Percentiles rank a stretch among this genome's conserved stretches.
phyloP scores from a whole-genome alignment of 2,329 filamentous ascomycete genomes.

The Colletotrichum gloeosporioides region DNA sequence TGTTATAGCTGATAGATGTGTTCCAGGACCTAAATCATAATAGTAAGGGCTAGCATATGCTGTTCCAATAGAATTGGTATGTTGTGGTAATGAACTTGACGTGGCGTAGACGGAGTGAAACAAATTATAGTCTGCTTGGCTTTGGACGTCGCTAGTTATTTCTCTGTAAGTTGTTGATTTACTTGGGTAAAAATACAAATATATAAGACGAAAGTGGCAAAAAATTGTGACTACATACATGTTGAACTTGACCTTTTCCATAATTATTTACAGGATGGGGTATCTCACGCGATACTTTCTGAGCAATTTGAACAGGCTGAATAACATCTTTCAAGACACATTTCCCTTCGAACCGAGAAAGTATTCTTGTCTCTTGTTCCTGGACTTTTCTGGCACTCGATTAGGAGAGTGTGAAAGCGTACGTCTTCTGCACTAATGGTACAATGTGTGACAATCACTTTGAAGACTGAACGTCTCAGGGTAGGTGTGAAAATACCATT shows the following conservation, averaged over 20 bases:
- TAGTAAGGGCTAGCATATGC: not conserved
- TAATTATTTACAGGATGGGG: not conserved
- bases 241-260: not conserved
- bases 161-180: not conserved
- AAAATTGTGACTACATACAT: not conserved
- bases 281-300: not conserved
- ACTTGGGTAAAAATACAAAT: not conserved
- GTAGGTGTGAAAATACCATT: not conserved
- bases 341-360: not conserved
- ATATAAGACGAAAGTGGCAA: not conserved
- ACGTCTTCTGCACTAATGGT: not conserved
- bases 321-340: not conserved
- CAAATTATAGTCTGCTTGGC: not conserved
- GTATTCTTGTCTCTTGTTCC: not conserved
- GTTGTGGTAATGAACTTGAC: not conserved
- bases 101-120: not conserved
- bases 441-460: not conserved
- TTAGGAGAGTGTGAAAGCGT: not conserved
- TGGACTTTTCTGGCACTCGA: not conserved
- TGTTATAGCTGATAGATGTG: not conserved
- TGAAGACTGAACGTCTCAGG: not conserved
- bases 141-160: not conserved
- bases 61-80: not conserved
- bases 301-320: not conserved
- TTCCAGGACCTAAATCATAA: not conserved